Base-by-base conservation (phyloP, 106 monocot genomes). In the Dendrobium officinale region DNA sequence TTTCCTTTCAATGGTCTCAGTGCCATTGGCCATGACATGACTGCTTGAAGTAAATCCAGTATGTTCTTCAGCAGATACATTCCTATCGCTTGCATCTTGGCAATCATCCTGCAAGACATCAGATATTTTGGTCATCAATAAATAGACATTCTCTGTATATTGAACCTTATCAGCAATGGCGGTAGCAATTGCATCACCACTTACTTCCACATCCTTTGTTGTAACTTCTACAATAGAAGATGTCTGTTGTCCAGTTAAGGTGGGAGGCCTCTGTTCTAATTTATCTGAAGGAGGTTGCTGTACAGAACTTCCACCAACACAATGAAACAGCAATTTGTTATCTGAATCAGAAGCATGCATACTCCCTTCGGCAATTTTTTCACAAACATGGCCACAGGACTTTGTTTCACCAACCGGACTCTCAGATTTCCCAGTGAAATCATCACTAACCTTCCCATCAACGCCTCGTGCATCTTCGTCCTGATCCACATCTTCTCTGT, bases 331-430 rank as follows among this genome's bases (percentile, higher is more conserved):
- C 4, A 73, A 43, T 22, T 59, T 45, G 77, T 42, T 42, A 13
- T 49, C 54, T 64, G 68, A 48, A 20, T 55, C 55, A 66, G 78
- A 80, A 41, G 37, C 51, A 67, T 17, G 24, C 55, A 74, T 16
- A 54, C 33, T 75, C 22, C 78, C 80, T 17, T 85, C 85, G 51
- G 75, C 82, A 70, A 67, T 79, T 37, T 84, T 88, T 49, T 82
- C 84, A 66, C 18, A 45, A 40, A 40, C 24, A 82, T 31, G 75
- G 59, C 26, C 75, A 77, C 51, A 42, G 31, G 26, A 16, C 64
- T 80, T 82, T 42, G 67, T 42, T 72, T 77, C 86, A 75, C 82
- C 82, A 55, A n/a, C 18, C 37, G 78, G 51, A 79, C 45, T 79
- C 73, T 80, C 79, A 64, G 44, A 26, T 45, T 84, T 78, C 66